Percentiles rank a stretch among this genome's conserved stretches.
Evolutionary conservation across 805 yeast genomes (phyloP).

Genomic region (Pichia deserticola): DNA sequence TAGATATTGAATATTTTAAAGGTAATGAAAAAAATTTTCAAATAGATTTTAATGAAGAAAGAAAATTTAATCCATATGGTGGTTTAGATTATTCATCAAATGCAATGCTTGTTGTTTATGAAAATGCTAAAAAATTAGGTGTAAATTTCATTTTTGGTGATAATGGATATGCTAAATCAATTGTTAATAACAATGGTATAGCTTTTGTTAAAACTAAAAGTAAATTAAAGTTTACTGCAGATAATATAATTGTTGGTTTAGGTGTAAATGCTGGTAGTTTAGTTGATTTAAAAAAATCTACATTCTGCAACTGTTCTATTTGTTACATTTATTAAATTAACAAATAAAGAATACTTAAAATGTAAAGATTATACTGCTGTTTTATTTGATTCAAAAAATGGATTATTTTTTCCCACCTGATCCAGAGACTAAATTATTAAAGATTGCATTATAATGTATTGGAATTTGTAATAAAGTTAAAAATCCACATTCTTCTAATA

Average conservation of each 20-base stretch:
- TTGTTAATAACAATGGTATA: conserved; percentile 7
- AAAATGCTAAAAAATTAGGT: conserved; percentile 24
- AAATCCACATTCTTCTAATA: conserved; percentile 14
- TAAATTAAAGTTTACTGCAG: conserved; percentile 28
- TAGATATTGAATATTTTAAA: conserved; percentile 21
- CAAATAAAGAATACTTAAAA: conserved; percentile 30
- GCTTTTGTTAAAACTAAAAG: background rate
- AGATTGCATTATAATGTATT: conserved; percentile 33
- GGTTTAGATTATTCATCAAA: conserved; percentile 38
- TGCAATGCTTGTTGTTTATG: conserved; percentile 28
- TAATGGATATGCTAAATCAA: conserved; percentile 21
- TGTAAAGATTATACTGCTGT: conserved; percentile 37
- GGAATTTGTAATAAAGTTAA: conserved; percentile 24
- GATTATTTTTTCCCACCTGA: conserved; percentile 49
- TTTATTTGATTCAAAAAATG: conserved; percentile 36
- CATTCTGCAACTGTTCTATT: conserved; percentile 35
- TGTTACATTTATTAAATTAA: conserved; percentile 33
- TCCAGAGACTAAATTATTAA: conserved; percentile 29
- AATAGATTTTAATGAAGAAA: conserved; percentile 12
- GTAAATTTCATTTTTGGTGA: conserved; percentile 31
- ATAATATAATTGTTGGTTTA: conserved; percentile 29
- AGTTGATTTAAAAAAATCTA: conserved; percentile 25
- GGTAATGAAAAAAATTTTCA: conserved; percentile 28
- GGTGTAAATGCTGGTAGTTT: conserved; percentile 36
- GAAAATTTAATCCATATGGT: conserved; percentile 31